These are phyloP conservation scores for Mortierella sp. DNA, from an alignment of 371 early-diverging fungal species.

Conservation along the genomic window DNA sequence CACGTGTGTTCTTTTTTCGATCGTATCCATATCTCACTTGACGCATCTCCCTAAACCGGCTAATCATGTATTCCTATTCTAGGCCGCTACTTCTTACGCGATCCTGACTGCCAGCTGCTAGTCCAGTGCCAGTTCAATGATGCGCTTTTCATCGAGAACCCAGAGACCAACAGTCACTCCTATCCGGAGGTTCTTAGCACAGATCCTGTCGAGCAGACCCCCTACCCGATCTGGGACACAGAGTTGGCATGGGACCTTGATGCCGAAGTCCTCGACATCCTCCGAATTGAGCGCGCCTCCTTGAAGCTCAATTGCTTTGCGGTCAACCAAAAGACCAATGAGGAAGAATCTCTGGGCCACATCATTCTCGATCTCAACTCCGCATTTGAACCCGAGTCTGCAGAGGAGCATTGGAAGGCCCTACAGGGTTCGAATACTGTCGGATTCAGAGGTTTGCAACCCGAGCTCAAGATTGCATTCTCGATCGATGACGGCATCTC, in stretches of 20 bases:
- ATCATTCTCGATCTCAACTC: slow-evolving; percentile 51
- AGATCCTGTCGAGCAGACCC: slow-evolving; percentile 55
- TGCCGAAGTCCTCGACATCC: slow-evolving; percentile 53
- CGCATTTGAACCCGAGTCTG: slow-evolving; percentile 42
- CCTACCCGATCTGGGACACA: slow-evolving; percentile 57
- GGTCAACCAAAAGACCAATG: slow-evolving; percentile 43
- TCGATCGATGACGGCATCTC: slow-evolving; percentile 50
- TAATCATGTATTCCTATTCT: too few species aligned
- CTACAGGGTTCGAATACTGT: slow-evolving; percentile 25
- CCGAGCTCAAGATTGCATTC: slow-evolving; percentile 56
- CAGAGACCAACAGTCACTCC: slow-evolving; percentile 50
- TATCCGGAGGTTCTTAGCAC: slow-evolving; percentile 54
- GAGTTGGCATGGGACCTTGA: slow-evolving; percentile 60
- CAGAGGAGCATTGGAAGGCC: slow-evolving; percentile 40
- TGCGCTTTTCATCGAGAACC: slow-evolving; percentile 53
- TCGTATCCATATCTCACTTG: too few species aligned
- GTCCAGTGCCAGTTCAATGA: slow-evolving; percentile 55
- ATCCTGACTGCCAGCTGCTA: slow-evolving; percentile 45
- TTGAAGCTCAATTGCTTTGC: slow-evolving; percentile 57
- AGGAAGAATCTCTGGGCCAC: slow-evolving; percentile 53
- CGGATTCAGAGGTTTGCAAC: slow-evolving; percentile 47
- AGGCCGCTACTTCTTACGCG: slow-evolving; percentile 49
- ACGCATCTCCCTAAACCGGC: background rate
- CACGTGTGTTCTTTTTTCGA: too few species aligned
- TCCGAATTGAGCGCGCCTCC: slow-evolving; percentile 54